Evolutionary conservation across 805 yeast genomes (phyloP).

Genomic region (Cyberlindnera subsufficiens): DNA sequence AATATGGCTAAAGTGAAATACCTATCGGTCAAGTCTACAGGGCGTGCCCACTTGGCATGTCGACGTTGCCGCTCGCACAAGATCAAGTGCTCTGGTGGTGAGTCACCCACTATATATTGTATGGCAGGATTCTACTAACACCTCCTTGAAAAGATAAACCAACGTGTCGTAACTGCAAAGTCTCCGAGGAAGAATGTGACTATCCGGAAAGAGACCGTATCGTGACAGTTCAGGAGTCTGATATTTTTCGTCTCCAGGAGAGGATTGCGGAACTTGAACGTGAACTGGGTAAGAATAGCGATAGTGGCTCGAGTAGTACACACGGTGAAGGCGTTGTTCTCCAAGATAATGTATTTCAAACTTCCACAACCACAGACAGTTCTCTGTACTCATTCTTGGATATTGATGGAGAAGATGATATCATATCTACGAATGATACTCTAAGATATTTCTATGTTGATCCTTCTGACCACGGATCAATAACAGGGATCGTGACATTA

Average conservation of each 20-base stretch:
- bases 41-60: slow-evolving; percentile 19
- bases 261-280: slow-evolving; percentile 11
- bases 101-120: slow-evolving; percentile 1
- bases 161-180: slow-evolving; percentile 17
- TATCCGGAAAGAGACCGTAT: slow-evolving; percentile 19
- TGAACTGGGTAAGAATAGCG: background rate
- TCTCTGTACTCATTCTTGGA: slow-evolving; percentile 21
- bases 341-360: slow-evolving; percentile 17
- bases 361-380: slow-evolving; percentile 18
- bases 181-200: slow-evolving; percentile 9
- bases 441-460: slow-evolving; percentile 17
- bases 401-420: slow-evolving; percentile 17
- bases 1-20: slow-evolving; percentile 3
- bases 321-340: slow-evolving; percentile 6
- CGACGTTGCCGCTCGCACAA: slow-evolving; percentile 19
- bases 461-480: background rate
- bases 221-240: slow-evolving; percentile 19
- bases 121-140: slow-evolving; percentile 1
- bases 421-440: slow-evolving; percentile 2
- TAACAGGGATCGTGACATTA: slow-evolving; percentile 7
- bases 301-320: background rate
- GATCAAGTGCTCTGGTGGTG: slow-evolving; percentile 21
- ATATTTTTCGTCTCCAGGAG: slow-evolving; percentile 13
- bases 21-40: slow-evolving; percentile 15
- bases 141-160: slow-evolving; percentile 7